Conservation (phyloP, 2,329 filamentous ascomycete genomes). For the Phialocephala subalpina region DNA sequence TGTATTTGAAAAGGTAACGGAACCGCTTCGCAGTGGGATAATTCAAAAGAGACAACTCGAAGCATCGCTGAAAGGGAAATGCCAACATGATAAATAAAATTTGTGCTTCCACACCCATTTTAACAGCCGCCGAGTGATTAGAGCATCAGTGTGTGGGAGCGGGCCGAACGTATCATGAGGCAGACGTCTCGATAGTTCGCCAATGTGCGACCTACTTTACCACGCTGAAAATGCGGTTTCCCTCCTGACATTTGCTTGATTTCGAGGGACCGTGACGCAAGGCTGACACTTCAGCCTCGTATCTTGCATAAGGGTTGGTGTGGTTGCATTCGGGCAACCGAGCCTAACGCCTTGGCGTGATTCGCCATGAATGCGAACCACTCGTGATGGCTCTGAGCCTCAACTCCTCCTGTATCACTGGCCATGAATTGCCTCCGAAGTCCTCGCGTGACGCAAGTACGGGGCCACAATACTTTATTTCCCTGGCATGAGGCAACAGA, state of each 20-base stretch:
- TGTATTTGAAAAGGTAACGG: neutral
- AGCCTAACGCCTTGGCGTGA: neutral
- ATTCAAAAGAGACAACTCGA: neutral
- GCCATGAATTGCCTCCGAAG: neutral
- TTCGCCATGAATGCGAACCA: neutral
- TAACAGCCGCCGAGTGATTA: neutral
- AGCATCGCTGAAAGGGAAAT: neutral
- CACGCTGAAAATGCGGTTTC: neutral
- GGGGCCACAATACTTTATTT: neutral
- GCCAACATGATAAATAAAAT: neutral
- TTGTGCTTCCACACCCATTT: neutral
- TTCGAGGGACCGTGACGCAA: neutral
- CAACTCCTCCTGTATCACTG: neutral
- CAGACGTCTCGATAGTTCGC: neutral
- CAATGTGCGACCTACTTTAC: neutral
- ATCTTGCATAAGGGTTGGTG: neutral
- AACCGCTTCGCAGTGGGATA: neutral
- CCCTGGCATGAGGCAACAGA: neutral
- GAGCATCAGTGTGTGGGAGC: neutral
- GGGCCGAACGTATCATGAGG: neutral
- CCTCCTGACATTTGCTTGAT: neutral
- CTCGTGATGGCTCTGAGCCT: neutral
- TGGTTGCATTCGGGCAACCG: neutral
- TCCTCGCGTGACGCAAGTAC: neutral
- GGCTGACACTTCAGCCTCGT: slow-evolving; percentile 2